A percentile compares a stretch with the other conserved stretches of the same genome.
These are phyloP conservation scores for Talaromyces nanjingensis DNA, from an alignment of 495 filamentous ascomycete species.

Conservation along the genomic window DNA sequence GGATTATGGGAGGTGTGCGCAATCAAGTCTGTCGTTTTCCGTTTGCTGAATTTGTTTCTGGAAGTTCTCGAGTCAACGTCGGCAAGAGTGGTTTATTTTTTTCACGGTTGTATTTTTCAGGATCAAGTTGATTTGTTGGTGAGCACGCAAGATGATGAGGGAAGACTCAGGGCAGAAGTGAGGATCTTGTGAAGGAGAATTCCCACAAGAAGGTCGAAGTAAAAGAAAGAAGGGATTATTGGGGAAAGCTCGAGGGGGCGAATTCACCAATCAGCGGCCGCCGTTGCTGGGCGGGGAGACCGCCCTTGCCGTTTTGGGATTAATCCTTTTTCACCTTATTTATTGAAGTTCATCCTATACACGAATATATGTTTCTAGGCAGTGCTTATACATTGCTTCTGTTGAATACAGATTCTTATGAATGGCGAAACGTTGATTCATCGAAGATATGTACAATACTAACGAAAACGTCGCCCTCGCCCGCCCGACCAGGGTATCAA, in stretches of 20 bases:
- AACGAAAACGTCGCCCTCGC: neutral
- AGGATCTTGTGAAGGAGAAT: slow-evolving; percentile 2
- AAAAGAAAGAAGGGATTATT: slow-evolving; percentile 8
- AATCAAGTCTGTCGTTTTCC: neutral
- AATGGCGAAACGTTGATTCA: neutral
- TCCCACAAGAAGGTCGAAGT: neutral
- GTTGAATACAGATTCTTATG: neutral
- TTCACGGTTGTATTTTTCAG: neutral
- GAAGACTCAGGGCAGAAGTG: neutral
- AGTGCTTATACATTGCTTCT: too few species aligned
- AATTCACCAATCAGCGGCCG: slow-evolving; percentile 1
- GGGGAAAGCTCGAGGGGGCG: slow-evolving; percentile 1
- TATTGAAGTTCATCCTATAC: neutral
- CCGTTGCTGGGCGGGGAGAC: neutral
- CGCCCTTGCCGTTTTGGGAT: neutral
- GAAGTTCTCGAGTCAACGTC: neutral
- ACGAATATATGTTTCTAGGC: neutral
- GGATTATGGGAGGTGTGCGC: neutral
- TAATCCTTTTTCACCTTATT: neutral
- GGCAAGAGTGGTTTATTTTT: neutral
- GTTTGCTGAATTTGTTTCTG: neutral
- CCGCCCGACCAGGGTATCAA: neutral
- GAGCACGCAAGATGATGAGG: neutral
- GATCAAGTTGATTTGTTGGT: neutral
- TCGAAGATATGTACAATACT: neutral